Base-by-base conservation (phyloP, 2,329 filamentous ascomycete genomes). In the Magnaporthales sp. region DNA sequence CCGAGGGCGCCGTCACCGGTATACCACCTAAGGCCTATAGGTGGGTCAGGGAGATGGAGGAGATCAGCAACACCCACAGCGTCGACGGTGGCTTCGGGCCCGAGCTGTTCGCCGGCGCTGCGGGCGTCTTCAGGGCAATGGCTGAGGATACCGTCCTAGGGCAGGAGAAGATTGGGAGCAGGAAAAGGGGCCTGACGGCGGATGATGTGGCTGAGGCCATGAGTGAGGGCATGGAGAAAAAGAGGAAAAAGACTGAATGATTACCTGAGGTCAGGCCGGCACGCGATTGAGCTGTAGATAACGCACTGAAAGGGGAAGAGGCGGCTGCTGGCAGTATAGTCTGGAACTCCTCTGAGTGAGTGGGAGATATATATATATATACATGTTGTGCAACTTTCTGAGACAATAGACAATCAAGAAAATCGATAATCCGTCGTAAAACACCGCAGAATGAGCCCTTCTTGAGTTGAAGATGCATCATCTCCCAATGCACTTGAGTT, bases 21-120 rank as follows among this genome's bases (percentile, higher is more conserved):
- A 90, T 92, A 84, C 82, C 89, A 27, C 86, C 87, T 8, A 93
- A 93, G 77, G 90, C 91, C 22, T 92, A 92, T 74, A 80, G 91
- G 11, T 93, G 90, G 90, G 87, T 91, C 0, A 80, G 82, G 38
- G 90, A 93, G 79, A 92, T 93, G 90, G 83, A 88, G 71, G 87
- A 93, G 80, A 92, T 93, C 72, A 85, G 84, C 4, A 78, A 83
- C 67, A 90, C 88, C 3, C 88, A 91, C 74, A 77, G 77, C 7
- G 83, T 85, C 58, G 87, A 89, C 66, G 89, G 87, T 0, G 89
- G 88, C 0, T 91, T 90, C 74, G 76, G 76, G 4, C 75, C 75
- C 27, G 30, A 15, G 22, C 75, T 89, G 29, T 91, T 91, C 70
- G 74, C 77, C 13, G 84, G 84, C 11, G 84, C 88, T 7, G 88